These are phyloP conservation scores for Daedaleopsis sinensis DNA, from an alignment of 768 basidiomycete species.

Conservation along the genomic window DNA sequence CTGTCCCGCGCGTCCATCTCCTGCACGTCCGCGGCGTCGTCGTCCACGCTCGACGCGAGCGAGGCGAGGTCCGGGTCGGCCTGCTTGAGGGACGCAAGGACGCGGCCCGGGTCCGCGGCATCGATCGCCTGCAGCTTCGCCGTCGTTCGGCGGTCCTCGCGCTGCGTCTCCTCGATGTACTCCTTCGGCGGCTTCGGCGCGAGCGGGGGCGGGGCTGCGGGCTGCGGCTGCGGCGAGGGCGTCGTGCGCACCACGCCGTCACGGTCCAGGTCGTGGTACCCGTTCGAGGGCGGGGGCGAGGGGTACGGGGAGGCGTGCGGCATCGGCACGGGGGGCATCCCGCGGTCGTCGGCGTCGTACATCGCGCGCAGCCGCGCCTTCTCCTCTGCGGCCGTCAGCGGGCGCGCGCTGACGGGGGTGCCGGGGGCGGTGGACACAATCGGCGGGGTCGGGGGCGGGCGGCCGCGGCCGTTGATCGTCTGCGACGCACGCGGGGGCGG, in stretches of 20 bases:
- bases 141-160: slow-evolving; percentile 66
- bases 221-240: slow-evolving; percentile 1
- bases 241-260: not conserved
- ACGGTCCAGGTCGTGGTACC: slow-evolving; percentile 9
- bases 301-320: slow-evolving; percentile 15
- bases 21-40: not conserved
- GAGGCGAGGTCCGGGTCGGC: slow-evolving; percentile 19
- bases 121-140: slow-evolving; percentile 33
- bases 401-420: slow-evolving; percentile 29
- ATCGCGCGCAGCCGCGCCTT: slow-evolving; percentile 69
- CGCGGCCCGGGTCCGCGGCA: slow-evolving; percentile 12
- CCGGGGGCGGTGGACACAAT: slow-evolving; percentile 34
- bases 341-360: slow-evolving; percentile 58
- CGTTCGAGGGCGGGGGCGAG: slow-evolving; percentile 21
- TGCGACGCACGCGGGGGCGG: slow-evolving; percentile 27
- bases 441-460: slow-evolving; percentile 33
- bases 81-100: not conserved
- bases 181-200: slow-evolving; percentile 76
- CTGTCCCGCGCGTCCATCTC: slow-evolving; percentile 12
- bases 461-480: slow-evolving; percentile 27
- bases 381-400: slow-evolving; percentile 76
- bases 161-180: slow-evolving; percentile 82
- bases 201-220: slow-evolving; percentile 62
- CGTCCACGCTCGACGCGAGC: slow-evolving; percentile 1
- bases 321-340: slow-evolving; percentile 17